Conservation (phyloP, 805 yeast species). For the Saccharomycodes ludwigii region DNA sequence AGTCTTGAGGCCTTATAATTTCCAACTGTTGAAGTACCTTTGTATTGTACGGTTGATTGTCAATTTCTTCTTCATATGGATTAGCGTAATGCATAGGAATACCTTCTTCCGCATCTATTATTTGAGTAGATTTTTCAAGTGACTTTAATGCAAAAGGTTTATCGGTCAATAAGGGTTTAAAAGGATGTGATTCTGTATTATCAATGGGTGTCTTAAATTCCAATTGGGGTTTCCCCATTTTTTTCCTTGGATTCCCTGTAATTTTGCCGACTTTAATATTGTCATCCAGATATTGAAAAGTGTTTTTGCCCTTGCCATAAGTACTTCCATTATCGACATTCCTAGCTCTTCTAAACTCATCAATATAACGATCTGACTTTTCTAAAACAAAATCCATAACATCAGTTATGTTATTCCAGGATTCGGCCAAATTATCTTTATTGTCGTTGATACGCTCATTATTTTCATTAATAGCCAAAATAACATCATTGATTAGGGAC, state of each 20-base stretch:
- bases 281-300: conserved; percentile 41
- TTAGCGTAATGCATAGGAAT: conserved; percentile 55
- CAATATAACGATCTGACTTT: conserved; percentile 59
- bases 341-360: conserved; percentile 24
- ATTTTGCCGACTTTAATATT: conserved; percentile 9
- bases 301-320: conserved; percentile 10
- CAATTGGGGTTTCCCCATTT: conserved; percentile 57
- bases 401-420: conserved; percentile 54
- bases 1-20: conserved; percentile 44
- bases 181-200: conserved; percentile 59
- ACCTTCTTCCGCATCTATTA: conserved; percentile 27
- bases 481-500: conserved; percentile 33
- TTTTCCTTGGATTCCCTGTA: conserved; percentile 13
- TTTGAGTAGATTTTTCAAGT: conserved; percentile 36
- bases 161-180: conserved; percentile 53
- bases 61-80: conserved; percentile 73
- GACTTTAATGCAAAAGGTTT: conserved; percentile 64
- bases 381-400: conserved; percentile 64
- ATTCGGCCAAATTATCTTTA: conserved; percentile 31
- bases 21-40: conserved; percentile 32
- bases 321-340: conserved; percentile 9
- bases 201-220: conserved; percentile 47
- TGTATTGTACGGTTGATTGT: conserved; percentile 54
- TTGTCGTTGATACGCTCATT: conserved; percentile 21
- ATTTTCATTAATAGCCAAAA: conserved; percentile 26